These are phyloP conservation scores for Lentinula sp. DNA, from an alignment of 768 basidiomycete genomes.

Conservation along the genomic window DNA sequence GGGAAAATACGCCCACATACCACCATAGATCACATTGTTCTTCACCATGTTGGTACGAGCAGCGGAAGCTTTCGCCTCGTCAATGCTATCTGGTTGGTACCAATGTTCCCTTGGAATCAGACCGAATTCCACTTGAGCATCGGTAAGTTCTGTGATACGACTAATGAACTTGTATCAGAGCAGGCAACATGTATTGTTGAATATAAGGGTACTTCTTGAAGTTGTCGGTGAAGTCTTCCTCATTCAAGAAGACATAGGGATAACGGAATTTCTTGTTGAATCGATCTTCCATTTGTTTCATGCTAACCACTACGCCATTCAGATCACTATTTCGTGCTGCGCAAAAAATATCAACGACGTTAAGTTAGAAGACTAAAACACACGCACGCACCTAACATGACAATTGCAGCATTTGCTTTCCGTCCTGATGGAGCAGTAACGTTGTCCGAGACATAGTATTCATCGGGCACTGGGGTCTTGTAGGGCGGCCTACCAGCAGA, in stretches of 20 bases:
- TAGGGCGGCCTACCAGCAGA: slow-evolving; percentile 34
- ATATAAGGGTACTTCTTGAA: slow-evolving; percentile 54
- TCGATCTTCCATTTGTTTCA: slow-evolving; percentile 78
- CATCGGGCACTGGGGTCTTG: slow-evolving; percentile 52
- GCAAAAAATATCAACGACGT: not conserved
- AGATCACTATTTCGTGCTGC: slow-evolving; percentile 58
- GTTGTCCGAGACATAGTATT: slow-evolving; percentile 44
- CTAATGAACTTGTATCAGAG: slow-evolving; percentile 20
- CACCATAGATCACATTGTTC: slow-evolving; percentile 62
- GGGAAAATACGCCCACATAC: slow-evolving; percentile 24
- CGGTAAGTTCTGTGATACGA: slow-evolving; percentile 53
- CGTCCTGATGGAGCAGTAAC: slow-evolving; percentile 33
- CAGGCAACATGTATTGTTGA: not conserved
- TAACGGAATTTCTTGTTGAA: slow-evolving; percentile 88
- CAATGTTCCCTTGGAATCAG: slow-evolving; percentile 76
- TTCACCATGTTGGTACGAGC: slow-evolving; percentile 67
- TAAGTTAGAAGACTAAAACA: not conserved
- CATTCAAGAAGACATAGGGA: slow-evolving; percentile 86
- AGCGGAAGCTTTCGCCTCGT: slow-evolving; percentile 62
- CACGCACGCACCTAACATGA: slow-evolving; percentile 52
- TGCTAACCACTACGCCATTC: slow-evolving; percentile 52
- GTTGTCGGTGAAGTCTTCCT: slow-evolving; percentile 61
- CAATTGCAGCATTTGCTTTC: slow-evolving; percentile 79
- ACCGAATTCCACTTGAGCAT: slow-evolving; percentile 63
- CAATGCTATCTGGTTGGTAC: slow-evolving; percentile 74